Percentiles rank a stretch among this genome's conserved stretches.
These are phyloP conservation scores for Cryptococcus jaspeensis DNA, from an alignment of 1,284 basidiomycete genomes.

Conservation along the genomic window DNA sequence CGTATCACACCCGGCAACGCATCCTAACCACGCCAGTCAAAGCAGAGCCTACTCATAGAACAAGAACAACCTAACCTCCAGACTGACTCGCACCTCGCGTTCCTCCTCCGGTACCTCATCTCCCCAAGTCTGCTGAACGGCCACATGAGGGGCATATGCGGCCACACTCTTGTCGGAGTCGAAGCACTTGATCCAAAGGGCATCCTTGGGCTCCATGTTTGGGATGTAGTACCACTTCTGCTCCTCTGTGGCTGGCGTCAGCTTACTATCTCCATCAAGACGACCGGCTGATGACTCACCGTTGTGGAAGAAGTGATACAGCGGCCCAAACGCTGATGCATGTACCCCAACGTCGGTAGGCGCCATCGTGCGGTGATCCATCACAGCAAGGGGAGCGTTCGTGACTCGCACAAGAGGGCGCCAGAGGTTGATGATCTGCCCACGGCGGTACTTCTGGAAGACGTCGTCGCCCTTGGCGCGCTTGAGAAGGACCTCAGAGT, in stretches of 20 bases:
- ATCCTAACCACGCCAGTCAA: no score
- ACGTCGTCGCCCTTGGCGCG: not conserved
- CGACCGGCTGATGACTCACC: not conserved
- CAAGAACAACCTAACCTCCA: not conserved
- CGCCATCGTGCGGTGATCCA: constrained; percentile 12
- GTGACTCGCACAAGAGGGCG: constrained; percentile 21
- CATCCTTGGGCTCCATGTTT: constrained; percentile 19
- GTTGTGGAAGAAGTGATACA: not conserved
- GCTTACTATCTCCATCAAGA: constrained; percentile 13
- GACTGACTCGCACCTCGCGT: not conserved
- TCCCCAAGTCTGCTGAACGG: not conserved
- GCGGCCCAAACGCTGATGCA: not conserved
- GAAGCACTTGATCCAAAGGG: constrained; percentile 22
- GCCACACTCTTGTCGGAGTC: constrained; percentile 13
- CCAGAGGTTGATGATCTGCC: constrained; percentile 17
- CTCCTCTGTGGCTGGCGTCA: constrained; percentile 5
- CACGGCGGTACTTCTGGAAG: not conserved
- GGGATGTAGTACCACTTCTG: constrained; percentile 23
- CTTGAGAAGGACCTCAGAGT: not conserved
- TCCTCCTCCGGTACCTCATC: not conserved
- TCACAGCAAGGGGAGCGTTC: constrained; percentile 25
- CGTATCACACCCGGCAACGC: no score
- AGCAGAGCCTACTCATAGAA: not conserved
- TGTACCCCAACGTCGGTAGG: constrained; percentile 5
- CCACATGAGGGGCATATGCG: constrained; percentile 5